Evolutionary conservation across 441 rosid genomes (phyloP), one percentile per base, ranked within the genome.

Genomic region (Bruguiera hainesii): DNA sequence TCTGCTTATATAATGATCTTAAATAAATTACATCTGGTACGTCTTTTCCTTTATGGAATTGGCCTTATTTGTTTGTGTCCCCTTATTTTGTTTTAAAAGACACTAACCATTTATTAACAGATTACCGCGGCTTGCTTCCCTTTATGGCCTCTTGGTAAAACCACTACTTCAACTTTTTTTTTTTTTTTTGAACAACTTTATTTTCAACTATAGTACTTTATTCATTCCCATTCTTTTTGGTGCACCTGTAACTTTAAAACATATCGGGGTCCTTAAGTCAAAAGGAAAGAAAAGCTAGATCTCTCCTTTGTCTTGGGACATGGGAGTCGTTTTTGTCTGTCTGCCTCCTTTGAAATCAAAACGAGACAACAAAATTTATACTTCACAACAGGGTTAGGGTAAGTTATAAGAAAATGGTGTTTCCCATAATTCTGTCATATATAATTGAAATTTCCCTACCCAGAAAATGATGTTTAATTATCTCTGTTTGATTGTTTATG

Each of bases 71-170:
- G 56, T 21, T 16, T 20, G 10, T 20, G 33, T 61, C 21, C 3
- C 55, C 23, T 21, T 18, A 16, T 56, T 58, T 19, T 7, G 16
- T 19, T 29, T 39, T 60, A 64, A 59, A 50, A 53, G 52, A 52
- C 35, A 29, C 53, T 61, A 49, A 69, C 51, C 67, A 66, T 64
- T 62, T 66, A 8, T 53, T 48, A 16, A 33, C 19, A 31, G 35
- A 59, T 23, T 55, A 10, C 67, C 48, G 66, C 19, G 59, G 39
- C 52, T 28, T 67, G 26, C 49, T 56, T 19, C 31, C 51, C 58
- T 53, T 61, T 63, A 2, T 53, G 42, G 60, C 72, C 46, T 46
- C 69, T 70, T 66, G 57, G 46, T 63, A 64, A 72, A 66, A 70
- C 70, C 72, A 59, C 42, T 57, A 42, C 60, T 13, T 53, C 57